These are phyloP conservation scores for Musa balbisiana DNA, from an alignment of 202 grass and related monocot genomes.

Conservation along the genomic window DNA sequence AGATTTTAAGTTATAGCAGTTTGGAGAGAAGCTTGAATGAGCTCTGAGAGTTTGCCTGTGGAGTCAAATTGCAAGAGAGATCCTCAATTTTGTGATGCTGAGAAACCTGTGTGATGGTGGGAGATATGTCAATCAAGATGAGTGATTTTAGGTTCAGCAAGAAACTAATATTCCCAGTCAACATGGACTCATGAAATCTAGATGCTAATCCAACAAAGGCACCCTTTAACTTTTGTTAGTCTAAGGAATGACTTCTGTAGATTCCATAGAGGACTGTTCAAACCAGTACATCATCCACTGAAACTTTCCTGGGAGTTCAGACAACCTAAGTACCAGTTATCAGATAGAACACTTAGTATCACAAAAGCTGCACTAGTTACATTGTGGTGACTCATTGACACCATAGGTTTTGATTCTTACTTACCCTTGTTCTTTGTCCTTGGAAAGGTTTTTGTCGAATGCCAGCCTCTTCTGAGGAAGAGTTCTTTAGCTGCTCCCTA, in stretches of 20 bases:
- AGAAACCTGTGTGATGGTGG: not conserved
- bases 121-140: too few relatives aligned
- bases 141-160: too few relatives aligned
- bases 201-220: too few relatives aligned
- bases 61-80: not conserved
- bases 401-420: not conserved
- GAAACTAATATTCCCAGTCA: too few relatives aligned
- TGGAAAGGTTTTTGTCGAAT: too few relatives aligned
- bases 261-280: too few relatives aligned
- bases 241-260: too few relatives aligned
- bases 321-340: not conserved
- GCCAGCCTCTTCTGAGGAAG: too few relatives aligned
- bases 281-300: not conserved
- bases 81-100: not conserved
- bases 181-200: too few relatives aligned
- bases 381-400: not conserved
- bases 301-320: not conserved
- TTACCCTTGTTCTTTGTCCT: not conserved
- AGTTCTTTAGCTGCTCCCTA: too few relatives aligned
- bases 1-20: not conserved
- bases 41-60: not conserved
- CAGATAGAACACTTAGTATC: not conserved
- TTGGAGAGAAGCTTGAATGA: not conserved
- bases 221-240: too few relatives aligned
- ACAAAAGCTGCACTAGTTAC: not conserved